phyloP scores from a whole-genome alignment of 2,329 filamentous ascomycete genomes.

The Stemphylium lycopersici region DNA sequence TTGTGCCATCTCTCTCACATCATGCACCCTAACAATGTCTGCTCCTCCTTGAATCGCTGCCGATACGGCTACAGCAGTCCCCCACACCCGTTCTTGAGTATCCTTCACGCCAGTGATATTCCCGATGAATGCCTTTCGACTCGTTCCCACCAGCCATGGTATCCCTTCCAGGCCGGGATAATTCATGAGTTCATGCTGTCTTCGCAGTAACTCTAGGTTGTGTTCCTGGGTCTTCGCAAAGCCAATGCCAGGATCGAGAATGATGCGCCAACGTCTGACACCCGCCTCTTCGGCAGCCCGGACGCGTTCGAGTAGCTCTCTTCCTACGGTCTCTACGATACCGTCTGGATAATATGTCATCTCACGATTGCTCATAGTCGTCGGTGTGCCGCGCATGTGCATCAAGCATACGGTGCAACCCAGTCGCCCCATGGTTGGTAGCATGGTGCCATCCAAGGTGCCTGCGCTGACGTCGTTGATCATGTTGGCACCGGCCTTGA shows the following conservation, averaged over 20 bases:
- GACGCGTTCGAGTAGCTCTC: conserved; percentile 74
- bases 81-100: conserved; percentile 75
- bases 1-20: conserved; percentile 83
- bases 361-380: conserved; percentile 70
- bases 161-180: conserved; percentile 65
- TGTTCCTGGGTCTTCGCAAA: conserved; percentile 86
- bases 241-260: conserved; percentile 91
- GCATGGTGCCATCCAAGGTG: conserved; percentile 77
- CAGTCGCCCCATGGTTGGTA: conserved; percentile 76
- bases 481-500: conserved; percentile 82
- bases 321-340: conserved; percentile 67
- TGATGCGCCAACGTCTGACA: conserved; percentile 88
- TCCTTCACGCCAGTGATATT: conserved; percentile 76
- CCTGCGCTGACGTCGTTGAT: conserved; percentile 95
- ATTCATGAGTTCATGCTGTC: conserved; percentile 63
- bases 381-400: conserved; percentile 91
- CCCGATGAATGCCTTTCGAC: conserved; percentile 89
- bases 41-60: conserved; percentile 86
- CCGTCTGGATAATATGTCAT: conserved; percentile 69
- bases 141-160: conserved; percentile 89
- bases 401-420: conserved; percentile 83
- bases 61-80: conserved; percentile 86
- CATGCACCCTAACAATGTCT: conserved; percentile 91
- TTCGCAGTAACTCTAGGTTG: conserved; percentile 79
- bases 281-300: conserved; percentile 79